These are phyloP conservation scores for Xylaria sp. DNA, from an alignment of 2,329 filamentous ascomycete species.

Conservation along the genomic window DNA sequence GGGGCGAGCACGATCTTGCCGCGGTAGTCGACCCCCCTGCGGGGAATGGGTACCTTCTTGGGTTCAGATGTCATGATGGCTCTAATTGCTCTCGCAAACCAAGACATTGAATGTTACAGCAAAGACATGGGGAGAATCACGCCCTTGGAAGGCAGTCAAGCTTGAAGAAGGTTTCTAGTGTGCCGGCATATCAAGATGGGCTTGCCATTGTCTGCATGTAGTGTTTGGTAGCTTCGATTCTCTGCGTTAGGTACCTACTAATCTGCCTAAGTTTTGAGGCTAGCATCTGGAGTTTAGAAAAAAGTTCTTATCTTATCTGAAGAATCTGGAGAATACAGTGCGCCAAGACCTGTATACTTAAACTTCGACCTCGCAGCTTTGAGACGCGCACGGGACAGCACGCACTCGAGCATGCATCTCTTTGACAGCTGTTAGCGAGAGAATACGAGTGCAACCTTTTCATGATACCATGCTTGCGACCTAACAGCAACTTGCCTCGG, in stretches of 20 bases:
- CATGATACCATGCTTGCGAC: neutral
- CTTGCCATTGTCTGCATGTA: neutral
- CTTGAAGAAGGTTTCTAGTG: no score
- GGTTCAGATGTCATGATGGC: conserved; percentile 67
- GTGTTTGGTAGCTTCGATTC: neutral
- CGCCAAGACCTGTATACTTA: neutral
- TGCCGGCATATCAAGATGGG: neutral
- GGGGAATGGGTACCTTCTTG: conserved; percentile 84
- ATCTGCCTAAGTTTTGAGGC: neutral
- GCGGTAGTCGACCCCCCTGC: conserved; percentile 90
- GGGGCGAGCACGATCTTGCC: conserved; percentile 94
- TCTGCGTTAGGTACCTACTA: neutral
- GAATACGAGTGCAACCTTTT: neutral
- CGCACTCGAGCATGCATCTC: neutral
- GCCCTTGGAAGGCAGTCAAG: neutral
- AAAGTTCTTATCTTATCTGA: conserved; percentile 36
- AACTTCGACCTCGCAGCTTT: neutral
- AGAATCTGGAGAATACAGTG: neutral
- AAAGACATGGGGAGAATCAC: conserved; percentile 12
- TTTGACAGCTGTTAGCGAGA: neutral
- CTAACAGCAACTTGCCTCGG: neutral
- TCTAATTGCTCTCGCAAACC: conserved; percentile 50
- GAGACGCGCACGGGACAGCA: neutral
- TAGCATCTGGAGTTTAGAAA: neutral
- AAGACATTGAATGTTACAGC: conserved; percentile 42